Percentiles rank a stretch among this genome's conserved stretches.
Evolutionary conservation across 108 stramenopile genomes (phyloP).

Genomic region (Skeletonema grethae): DNA sequence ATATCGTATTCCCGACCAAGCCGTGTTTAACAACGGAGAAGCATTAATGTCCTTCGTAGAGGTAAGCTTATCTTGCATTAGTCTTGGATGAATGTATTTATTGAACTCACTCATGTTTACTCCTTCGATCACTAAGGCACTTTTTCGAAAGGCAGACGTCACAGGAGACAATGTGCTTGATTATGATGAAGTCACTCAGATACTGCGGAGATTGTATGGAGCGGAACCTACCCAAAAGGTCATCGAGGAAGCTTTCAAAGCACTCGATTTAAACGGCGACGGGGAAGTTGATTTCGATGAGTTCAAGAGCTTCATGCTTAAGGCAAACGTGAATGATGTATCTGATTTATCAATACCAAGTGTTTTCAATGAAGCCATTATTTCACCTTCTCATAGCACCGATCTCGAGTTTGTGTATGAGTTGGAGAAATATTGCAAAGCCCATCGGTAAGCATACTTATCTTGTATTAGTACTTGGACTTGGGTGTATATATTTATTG

Average conservation of each 20-base stretch:
- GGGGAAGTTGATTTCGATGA: slow-evolving; percentile 39
- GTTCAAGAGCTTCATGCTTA: slow-evolving; percentile 24
- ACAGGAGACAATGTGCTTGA: not conserved
- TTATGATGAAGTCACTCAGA: not conserved
- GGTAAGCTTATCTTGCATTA: too few relatives aligned
- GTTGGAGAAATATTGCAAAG: slow-evolving; percentile 5
- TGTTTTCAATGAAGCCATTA: not conserved
- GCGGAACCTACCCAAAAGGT: slow-evolving; percentile 28
- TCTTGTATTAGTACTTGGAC: too few relatives aligned
- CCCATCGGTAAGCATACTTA: not conserved
- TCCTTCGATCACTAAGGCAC: too few relatives aligned
- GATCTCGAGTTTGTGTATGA: slow-evolving; percentile 1
- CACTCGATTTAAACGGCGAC: slow-evolving; percentile 35
- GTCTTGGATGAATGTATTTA: too few relatives aligned
- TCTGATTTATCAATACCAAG: not conserved
- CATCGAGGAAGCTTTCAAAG: slow-evolving; percentile 23
- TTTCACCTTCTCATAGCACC: not conserved
- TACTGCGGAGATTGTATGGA: slow-evolving; percentile 8
- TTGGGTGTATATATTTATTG: too few relatives aligned
- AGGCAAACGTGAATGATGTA: slow-evolving; percentile 2
- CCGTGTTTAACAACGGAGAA: slow-evolving; percentile 1
- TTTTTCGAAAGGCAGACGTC: not conserved
- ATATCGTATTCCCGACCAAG: not conserved
- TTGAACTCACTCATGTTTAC: too few relatives aligned
- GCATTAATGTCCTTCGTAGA: not conserved